Percentiles rank a stretch among this genome's conserved stretches.
Conservation (phyloP, 441 rosid species). For the Hura crepitans region DNA sequence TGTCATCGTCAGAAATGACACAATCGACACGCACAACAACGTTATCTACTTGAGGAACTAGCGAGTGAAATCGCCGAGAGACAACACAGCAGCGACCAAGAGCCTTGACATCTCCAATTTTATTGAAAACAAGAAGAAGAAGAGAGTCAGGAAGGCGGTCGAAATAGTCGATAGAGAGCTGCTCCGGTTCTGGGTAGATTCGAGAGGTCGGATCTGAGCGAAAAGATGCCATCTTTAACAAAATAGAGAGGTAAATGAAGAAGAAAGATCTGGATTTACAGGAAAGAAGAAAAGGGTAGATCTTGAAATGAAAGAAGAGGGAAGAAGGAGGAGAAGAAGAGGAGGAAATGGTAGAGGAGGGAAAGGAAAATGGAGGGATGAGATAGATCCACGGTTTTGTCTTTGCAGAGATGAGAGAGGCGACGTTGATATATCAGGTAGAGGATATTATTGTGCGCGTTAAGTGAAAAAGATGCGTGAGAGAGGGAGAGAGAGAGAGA, state of each 20-base stretch:
- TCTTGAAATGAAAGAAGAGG: background rate
- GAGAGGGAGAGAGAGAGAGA: no score
- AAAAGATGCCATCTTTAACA: slow-evolving; percentile 20
- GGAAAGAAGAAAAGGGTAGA: slow-evolving; percentile 13
- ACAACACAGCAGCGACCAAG: slow-evolving; percentile 84
- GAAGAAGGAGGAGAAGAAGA: background rate
- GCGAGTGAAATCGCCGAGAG: slow-evolving; percentile 64
- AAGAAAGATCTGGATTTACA: slow-evolving; percentile 8
- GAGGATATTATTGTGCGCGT: background rate
- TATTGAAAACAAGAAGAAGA: slow-evolving; percentile 65
- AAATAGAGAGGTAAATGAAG: background rate
- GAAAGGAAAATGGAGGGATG: slow-evolving; percentile 10
- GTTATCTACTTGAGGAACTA: slow-evolving; percentile 75
- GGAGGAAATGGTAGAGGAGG: background rate
- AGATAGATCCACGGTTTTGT: slow-evolving; percentile 51
- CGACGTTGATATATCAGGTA: background rate
- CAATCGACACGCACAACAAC: slow-evolving; percentile 91
- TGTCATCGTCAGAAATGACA: slow-evolving; percentile 78
- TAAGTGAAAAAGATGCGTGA: background rate
- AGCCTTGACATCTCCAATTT: slow-evolving; percentile 77
- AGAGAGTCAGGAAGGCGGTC: slow-evolving; percentile 80
- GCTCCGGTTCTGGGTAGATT: slow-evolving; percentile 49
- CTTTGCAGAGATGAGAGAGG: slow-evolving; percentile 27
- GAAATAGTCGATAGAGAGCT: slow-evolving; percentile 53
- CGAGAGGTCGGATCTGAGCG: slow-evolving; percentile 61